A percentile compares a stretch with the other conserved stretches of the same genome.
These are phyloP conservation scores for Botrytis byssoidea DNA, from an alignment of 2,329 filamentous ascomycete genomes.

Conservation along the genomic window DNA sequence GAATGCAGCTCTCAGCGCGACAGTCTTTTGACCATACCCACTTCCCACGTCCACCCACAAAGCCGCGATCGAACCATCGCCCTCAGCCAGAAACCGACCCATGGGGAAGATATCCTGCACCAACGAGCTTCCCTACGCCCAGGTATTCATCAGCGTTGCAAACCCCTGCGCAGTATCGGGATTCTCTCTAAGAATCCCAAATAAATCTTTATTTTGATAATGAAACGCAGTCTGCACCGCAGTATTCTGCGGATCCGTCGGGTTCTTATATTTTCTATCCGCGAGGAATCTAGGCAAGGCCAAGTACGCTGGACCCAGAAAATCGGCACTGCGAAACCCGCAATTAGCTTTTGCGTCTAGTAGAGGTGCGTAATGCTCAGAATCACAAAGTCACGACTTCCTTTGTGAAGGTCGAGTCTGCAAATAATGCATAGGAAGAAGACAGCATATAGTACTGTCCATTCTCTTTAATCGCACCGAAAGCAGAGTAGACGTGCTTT, in stretches of 20 bases:
- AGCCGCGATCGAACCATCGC: not conserved
- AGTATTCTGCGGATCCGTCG: not conserved
- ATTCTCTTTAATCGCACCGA: too few relatives aligned
- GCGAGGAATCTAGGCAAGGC: not conserved
- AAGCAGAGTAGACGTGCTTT: too few relatives aligned
- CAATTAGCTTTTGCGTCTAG: not conserved
- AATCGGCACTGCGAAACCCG: not conserved
- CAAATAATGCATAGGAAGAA: not conserved
- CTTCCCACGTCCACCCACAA: not conserved
- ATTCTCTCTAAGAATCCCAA: not conserved
- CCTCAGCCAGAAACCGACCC: not conserved
- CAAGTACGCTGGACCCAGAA: not conserved
- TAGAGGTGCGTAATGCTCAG: too few relatives aligned
- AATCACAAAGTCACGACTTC: not conserved
- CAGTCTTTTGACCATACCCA: not conserved
- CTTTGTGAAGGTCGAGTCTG: not conserved
- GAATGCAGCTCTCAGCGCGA: not conserved
- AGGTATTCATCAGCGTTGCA: not conserved
- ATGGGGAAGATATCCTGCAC: not conserved
- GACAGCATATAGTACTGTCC: not conserved
- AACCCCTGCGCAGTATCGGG: not conserved
- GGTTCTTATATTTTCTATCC: not conserved
- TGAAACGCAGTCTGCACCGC: not conserved
- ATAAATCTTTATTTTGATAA: not conserved
- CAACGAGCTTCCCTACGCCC: not conserved